Base-by-base conservation (phyloP, 345 rosid genomes). In the Firmiana major region DNA sequence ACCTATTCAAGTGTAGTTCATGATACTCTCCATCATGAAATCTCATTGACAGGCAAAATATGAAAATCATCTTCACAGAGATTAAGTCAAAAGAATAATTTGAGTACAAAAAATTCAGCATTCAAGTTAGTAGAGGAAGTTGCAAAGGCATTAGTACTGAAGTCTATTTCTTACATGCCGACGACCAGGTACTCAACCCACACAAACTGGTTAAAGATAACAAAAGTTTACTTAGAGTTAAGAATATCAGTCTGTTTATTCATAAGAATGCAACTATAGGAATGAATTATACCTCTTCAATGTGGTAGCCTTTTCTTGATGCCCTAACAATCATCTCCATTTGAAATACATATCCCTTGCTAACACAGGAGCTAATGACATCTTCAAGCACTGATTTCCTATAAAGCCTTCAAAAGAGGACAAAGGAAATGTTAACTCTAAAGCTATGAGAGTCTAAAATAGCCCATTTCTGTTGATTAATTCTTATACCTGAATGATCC, bases 281-380 rank as follows among this genome's bases (percentile, higher is more conserved):
- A 64, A 72, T 73, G 9, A 54, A 57, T 9, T 26, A 15, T 83
- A 91, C 97, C 99, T 96, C 99, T 86, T 96, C 99, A 75, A 93
- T 92, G 76, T 81, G 94, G 87, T 85, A 92, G 78, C 97, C 90
- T 81, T 89, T 91, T 79, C 99, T 91, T 38, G 97, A 85, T 43
- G 98, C 99, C 66, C 98, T 93, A 45, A 96, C 99, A 70, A 96
- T 93, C 97, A 96, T 96, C 89, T 96, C 99, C 97, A 96, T 96
- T 80, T 96, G 99, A 82, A 96, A 96, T 62, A 96, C 99, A 57
- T 94, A 93, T 36, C 98, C 97, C 83, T 93, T 96, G 75, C 98
- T 96, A 55, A 96, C 97, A 57, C 91, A 88, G 62, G 97, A 90
- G 75, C 84, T 83, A 63, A 96, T 93, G 63, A 93, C 81, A 57